phyloP scores from a whole-genome alignment of 2,329 filamentous ascomycete species.

The Trichoderma arundinaceum region DNA sequence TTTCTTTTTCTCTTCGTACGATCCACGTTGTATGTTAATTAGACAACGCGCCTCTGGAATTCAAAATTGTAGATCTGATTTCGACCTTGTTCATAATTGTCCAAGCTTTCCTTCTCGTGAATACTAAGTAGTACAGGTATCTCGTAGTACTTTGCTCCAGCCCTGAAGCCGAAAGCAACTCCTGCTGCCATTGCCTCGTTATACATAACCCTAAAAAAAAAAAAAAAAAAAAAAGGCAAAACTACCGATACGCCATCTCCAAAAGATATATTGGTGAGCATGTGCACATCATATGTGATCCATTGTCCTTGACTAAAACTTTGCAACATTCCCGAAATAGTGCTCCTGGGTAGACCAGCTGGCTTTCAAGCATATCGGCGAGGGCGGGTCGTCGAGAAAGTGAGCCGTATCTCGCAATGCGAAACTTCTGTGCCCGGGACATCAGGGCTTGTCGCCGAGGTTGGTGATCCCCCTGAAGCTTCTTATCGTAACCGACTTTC shows the following conservation, averaged over 20 bases:
- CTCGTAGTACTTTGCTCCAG: constrained; percentile 19
- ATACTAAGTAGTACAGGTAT: constrained; percentile 11
- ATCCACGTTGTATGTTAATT: constrained; percentile 37
- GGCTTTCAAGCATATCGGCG: not conserved
- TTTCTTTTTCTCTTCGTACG: constrained; percentile 2
- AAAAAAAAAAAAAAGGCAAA: not conserved
- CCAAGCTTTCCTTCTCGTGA: constrained; percentile 31
- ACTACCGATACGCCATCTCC: constrained; percentile 26
- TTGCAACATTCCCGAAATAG: constrained; percentile 2
- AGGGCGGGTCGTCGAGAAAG: not conserved
- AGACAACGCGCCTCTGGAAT: constrained; percentile 43
- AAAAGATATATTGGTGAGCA: constrained; percentile 20
- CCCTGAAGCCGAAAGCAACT: constrained; percentile 16
- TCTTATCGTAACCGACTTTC: not conserved
- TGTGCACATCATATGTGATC: constrained; percentile 26
- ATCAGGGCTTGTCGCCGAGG: not conserved
- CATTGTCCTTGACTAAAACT: constrained; percentile 14
- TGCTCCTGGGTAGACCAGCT: not conserved
- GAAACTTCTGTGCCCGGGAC: not conserved
- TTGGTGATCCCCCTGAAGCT: not conserved
- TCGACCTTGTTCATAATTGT: constrained; percentile 30
- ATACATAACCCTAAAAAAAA: constrained; percentile 28
- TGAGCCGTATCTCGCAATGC: not conserved
- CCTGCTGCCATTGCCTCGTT: constrained; percentile 19
- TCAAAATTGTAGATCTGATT: constrained; percentile 45